These are phyloP conservation scores for Silene vulgaris DNA, from an alignment of 179 eudicot genomes.

Conservation along the genomic window DNA sequence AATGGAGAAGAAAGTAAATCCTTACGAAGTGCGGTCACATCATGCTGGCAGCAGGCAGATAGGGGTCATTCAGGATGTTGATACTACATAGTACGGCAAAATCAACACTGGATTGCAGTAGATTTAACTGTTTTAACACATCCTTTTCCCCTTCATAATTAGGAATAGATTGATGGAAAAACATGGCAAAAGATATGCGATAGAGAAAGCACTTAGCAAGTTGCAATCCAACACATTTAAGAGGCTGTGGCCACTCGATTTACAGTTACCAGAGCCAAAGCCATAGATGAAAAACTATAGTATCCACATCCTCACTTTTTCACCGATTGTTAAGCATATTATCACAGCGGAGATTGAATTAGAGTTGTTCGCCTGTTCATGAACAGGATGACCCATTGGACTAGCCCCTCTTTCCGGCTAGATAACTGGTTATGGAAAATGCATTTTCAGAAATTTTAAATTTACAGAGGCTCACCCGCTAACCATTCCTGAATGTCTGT, in stretches of 20 bases:
- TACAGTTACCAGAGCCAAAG: not conserved
- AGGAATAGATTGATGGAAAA: conserved; percentile 2
- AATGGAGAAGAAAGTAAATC: not conserved
- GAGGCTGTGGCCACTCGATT: not conserved
- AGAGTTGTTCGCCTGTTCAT: no score
- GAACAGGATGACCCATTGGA: no score
- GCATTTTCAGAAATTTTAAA: no score
- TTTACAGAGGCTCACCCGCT: no score
- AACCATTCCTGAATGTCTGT: no score
- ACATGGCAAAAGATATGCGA: conserved; percentile 5
- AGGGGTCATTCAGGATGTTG: conserved; percentile 22
- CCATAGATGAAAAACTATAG: no score
- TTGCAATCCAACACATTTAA: conserved; percentile 11
- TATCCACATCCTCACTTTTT: not conserved
- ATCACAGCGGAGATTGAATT: not conserved
- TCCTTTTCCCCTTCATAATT: conserved; percentile 16
- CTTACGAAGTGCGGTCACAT: conserved; percentile 19
- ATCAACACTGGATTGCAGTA: not conserved
- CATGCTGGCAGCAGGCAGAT: conserved; percentile 10
- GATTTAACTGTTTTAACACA: not conserved
- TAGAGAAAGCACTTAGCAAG: conserved; percentile 8
- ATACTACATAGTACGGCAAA: conserved; percentile 15
- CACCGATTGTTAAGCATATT: not conserved
- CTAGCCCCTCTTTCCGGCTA: no score
- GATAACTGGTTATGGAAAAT: no score